A percentile compares a stretch with the other conserved stretches of the same genome.
phyloP scores from a whole-genome alignment of 495 filamentous ascomycete species.

The Penicillium turbatum region DNA sequence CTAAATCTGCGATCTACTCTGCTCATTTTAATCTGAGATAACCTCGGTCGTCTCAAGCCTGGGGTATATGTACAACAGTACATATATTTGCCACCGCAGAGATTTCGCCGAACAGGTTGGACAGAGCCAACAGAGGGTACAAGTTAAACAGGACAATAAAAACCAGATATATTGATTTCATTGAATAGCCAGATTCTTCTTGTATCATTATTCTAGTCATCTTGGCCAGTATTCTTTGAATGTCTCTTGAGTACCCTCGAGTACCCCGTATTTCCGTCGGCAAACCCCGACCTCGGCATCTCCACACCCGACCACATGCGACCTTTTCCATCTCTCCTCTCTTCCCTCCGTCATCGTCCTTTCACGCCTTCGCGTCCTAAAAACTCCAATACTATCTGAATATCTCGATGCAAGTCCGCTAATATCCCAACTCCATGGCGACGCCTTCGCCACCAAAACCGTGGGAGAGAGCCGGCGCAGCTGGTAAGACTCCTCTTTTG shows the following conservation, averaged over 20 bases:
- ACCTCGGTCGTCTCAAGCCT: constrained; percentile 10
- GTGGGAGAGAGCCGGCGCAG: constrained; percentile 78
- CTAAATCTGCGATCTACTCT: not conserved
- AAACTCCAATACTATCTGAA: constrained; percentile 2
- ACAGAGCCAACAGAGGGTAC: not conserved
- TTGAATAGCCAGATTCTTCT: no score
- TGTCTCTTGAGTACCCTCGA: not conserved
- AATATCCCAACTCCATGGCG: constrained; percentile 38
- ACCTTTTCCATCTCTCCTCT: constrained; percentile 15
- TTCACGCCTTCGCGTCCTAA: not conserved
- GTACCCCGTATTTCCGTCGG: constrained; percentile 8
- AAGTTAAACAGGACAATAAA: not conserved
- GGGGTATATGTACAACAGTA: no score
- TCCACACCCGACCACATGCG: constrained; percentile 32
- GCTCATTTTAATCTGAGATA: constrained; percentile 1
- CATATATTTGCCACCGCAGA: constrained; percentile 19
- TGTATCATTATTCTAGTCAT: no score
- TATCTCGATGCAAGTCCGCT: constrained; percentile 34
- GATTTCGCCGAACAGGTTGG: constrained; percentile 8
- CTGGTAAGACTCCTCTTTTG: constrained; percentile 43
- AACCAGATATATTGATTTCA: not conserved
- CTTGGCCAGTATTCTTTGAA: no score
- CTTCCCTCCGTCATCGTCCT: constrained; percentile 15
- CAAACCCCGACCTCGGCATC: constrained; percentile 31
- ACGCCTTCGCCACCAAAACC: constrained; percentile 88